phyloP scores from a whole-genome alignment of 23 red algal species.

The Gracilaria gracilis region DNA sequence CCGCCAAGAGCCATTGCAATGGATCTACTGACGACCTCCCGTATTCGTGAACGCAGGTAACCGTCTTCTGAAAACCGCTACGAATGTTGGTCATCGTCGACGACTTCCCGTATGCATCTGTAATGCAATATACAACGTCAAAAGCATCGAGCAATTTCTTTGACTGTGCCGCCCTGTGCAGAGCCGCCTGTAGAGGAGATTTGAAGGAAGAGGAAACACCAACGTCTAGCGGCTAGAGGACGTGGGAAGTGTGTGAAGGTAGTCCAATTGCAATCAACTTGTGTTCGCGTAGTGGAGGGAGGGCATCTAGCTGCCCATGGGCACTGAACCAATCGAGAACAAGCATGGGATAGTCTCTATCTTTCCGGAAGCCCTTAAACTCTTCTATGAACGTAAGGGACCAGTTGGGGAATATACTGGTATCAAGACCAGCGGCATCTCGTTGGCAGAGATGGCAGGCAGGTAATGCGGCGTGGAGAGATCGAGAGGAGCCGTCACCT shows the following conservation, averaged over 20 bases:
- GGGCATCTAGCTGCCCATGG: background rate
- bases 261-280: background rate
- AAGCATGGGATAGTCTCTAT: background rate
- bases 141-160: background rate
- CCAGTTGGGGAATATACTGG: background rate
- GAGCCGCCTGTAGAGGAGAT: background rate
- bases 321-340: constrained; percentile 11
- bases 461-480: background rate
- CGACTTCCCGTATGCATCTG: background rate
- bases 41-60: background rate
- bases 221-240: background rate
- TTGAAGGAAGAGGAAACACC: background rate
- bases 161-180: background rate
- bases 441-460: background rate
- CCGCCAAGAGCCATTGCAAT: background rate
- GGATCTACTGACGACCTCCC: background rate
- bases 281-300: background rate
- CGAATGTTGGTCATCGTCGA: background rate
- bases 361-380: background rate
- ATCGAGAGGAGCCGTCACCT: background rate
- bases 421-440: background rate
- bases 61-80: background rate
- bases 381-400: too few relatives aligned
- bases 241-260: background rate
- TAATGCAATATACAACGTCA: background rate